phyloP scores from a whole-genome alignment of 2,329 filamentous ascomycete species.

The Triangularia setosa region DNA sequence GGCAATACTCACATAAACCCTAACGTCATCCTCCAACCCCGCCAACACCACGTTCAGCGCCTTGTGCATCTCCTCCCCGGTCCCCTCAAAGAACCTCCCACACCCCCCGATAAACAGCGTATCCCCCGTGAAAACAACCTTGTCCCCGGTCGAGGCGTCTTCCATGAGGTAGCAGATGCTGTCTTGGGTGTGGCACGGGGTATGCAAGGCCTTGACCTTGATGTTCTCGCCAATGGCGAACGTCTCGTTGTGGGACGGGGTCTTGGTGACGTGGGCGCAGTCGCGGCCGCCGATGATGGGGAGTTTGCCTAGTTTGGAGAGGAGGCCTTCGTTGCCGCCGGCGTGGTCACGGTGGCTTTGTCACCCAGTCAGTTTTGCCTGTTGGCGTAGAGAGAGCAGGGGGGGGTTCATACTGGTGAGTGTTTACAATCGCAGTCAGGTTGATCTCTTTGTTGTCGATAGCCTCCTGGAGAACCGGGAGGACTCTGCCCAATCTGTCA shows the following conservation, averaged over 20 bases:
- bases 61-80: conserved; percentile 83
- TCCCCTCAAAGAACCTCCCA: conserved; percentile 94
- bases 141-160: conserved; percentile 59
- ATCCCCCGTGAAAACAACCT: conserved; percentile 90
- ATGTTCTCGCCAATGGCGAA: conserved; percentile 79
- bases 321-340: conserved; percentile 79
- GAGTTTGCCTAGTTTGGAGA: conserved; percentile 51
- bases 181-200: conserved; percentile 96
- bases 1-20: conserved; percentile 68
- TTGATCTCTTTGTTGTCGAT: conserved; percentile 71
- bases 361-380: neutral
- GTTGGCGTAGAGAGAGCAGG: neutral
- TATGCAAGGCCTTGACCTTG: conserved; percentile 81
- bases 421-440: conserved; percentile 87
- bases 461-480: conserved; percentile 66
- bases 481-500: conserved; percentile 42
- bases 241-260: conserved; percentile 67
- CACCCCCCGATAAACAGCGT: conserved; percentile 95
- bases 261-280: conserved; percentile 74
- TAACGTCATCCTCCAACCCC: conserved; percentile 80
- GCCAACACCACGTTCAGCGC: conserved; percentile 84
- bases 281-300: conserved; percentile 85
- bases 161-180: conserved; percentile 94
- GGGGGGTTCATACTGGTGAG: conserved; percentile 76
- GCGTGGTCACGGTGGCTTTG: conserved; percentile 87